phyloP scores from a whole-genome alignment of 768 basidiomycete genomes.

The Calocybe gangraenosa region DNA sequence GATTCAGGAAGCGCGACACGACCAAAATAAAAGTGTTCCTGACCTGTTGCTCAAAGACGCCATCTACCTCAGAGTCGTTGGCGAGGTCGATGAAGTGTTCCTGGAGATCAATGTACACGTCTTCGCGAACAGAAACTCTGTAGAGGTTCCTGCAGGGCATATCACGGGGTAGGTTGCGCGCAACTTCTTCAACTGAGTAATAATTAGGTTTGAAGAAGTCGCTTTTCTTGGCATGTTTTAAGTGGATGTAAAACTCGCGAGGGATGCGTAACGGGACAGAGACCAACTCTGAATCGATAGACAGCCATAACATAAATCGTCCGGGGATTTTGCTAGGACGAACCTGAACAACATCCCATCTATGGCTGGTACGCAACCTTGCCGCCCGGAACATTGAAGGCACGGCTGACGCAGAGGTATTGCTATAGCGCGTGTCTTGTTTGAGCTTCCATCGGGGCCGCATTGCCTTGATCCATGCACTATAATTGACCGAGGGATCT shows the following conservation, averaged over 20 bases:
- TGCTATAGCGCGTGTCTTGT: conserved; percentile 44
- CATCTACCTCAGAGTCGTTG: conserved; percentile 93
- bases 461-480: conserved; percentile 74
- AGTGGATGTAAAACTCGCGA: conserved; percentile 90
- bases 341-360: conserved; percentile 94
- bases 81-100: conserved; percentile 90
- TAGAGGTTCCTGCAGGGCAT: conserved; percentile 76
- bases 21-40: conserved; percentile 10
- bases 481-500: conserved; percentile 61
- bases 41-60: conserved; percentile 92
- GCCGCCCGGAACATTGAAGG: conserved; percentile 74
- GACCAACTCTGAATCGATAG: conserved; percentile 74
- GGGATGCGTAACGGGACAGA: conserved; percentile 81
- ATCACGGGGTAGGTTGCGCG: conserved; percentile 75
- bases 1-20: neutral
- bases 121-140: conserved; percentile 79
- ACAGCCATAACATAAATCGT: conserved; percentile 86
- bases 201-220: conserved; percentile 62
- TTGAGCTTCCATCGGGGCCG: conserved; percentile 71
- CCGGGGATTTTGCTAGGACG: conserved; percentile 73
- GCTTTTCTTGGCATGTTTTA: conserved; percentile 60
- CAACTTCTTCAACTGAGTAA: conserved; percentile 72
- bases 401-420: conserved; percentile 36
- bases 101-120: conserved; percentile 76
- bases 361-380: conserved; percentile 53